Evolutionary conservation across 768 basidiomycete species (phyloP).

Genomic region (Panus rudis): DNA sequence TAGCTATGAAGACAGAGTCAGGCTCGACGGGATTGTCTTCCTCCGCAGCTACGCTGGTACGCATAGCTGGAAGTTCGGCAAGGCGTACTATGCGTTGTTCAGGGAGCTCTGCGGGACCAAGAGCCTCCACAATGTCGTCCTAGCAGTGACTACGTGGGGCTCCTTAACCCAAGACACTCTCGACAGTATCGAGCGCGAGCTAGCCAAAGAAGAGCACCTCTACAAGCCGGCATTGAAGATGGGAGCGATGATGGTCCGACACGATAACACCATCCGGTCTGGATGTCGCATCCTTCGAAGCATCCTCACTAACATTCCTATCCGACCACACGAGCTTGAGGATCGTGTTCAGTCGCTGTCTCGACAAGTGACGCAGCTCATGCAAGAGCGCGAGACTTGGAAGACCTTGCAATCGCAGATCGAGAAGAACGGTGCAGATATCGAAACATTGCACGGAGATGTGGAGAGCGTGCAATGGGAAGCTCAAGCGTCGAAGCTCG

Average conservation of each 20-base stretch:
- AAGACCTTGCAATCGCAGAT: no score
- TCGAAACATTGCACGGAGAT: no score
- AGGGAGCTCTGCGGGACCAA: constrained; percentile 44
- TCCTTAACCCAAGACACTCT: constrained; percentile 32
- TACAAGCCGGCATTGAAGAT: constrained; percentile 45
- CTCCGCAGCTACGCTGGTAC: constrained; percentile 18
- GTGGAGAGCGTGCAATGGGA: no score
- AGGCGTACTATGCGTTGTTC: constrained; percentile 29
- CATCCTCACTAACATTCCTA: no score
- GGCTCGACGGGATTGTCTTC: constrained; percentile 18
- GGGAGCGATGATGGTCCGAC: constrained; percentile 39
- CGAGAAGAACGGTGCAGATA: no score
- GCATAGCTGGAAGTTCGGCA: constrained; percentile 12
- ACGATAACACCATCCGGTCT: constrained; percentile 32
- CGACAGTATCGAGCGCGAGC: constrained; percentile 38
- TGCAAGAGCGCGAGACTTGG: no score
- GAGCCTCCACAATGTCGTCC: constrained; percentile 40
- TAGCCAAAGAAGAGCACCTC: constrained; percentile 33
- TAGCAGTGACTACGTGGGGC: constrained; percentile 52
- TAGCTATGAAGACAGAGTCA: constrained; percentile 10
- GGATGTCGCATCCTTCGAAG: no score
- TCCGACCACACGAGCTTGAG: no score
- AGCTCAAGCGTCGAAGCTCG: no score
- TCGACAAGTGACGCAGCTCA: no score
- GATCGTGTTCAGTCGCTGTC: no score